Evolutionary conservation across 75 land plant genomes (phyloP).

Genomic region (Selaginella moellendorffii): DNA sequence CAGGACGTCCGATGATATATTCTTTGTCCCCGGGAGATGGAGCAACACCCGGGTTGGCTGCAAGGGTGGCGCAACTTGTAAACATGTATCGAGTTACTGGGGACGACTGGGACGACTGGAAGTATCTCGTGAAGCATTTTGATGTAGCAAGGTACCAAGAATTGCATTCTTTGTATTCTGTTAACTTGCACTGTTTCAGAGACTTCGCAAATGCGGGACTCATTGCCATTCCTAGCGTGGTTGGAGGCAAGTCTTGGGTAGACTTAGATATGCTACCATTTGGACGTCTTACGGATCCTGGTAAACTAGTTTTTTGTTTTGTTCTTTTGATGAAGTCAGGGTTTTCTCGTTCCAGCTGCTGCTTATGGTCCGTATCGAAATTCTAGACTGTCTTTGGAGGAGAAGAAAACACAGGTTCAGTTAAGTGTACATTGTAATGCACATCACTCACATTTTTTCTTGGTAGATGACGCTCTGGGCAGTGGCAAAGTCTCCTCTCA

Average conservation of each 20-base stretch:
- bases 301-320: neutral
- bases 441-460: neutral
- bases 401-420: neutral
- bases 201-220: constrained; percentile 1
- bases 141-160: constrained; percentile 5
- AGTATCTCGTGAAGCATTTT: neutral
- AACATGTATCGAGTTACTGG: constrained; percentile 4
- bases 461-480: constrained; percentile 15
- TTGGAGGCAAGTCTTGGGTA: neutral
- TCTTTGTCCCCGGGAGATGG: neutral
- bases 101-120: constrained; percentile 2
- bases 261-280: constrained; percentile 9
- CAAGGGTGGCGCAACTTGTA: neutral
- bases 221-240: neutral
- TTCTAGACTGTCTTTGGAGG: neutral
- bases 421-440: neutral
- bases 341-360: constrained; percentile 1
- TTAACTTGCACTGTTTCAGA: no score
- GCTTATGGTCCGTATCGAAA: constrained; percentile 1
- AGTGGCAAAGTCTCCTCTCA: constrained; percentile 14
- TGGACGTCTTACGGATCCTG: constrained; percentile 1
- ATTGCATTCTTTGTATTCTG: neutral
- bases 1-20: constrained; percentile 3
- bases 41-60: neutral
- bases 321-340: no score